Evolutionary conservation across 805 yeast species (phyloP).

Genomic region (Candida germanica): DNA sequence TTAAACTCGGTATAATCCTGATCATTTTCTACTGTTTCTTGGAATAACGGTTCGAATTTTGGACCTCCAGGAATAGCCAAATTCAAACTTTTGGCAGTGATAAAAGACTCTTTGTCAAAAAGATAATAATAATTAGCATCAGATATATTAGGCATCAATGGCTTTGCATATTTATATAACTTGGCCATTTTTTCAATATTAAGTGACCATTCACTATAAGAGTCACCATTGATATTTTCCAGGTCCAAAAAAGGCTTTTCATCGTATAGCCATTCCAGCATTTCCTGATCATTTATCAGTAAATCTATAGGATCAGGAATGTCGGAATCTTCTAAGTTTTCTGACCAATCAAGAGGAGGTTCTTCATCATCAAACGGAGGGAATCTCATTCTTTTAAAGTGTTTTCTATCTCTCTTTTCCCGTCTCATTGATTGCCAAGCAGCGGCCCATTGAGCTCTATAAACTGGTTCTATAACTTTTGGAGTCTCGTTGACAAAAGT

Average conservation of each 20-base stretch:
- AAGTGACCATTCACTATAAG: slow-evolving; percentile 72
- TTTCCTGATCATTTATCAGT: slow-evolving; percentile 62
- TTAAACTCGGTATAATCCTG: slow-evolving; percentile 91
- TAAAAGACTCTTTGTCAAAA: slow-evolving; percentile 75
- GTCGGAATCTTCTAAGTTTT: slow-evolving; percentile 69
- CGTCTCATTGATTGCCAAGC: slow-evolving; percentile 91
- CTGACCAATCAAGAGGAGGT: slow-evolving; percentile 83
- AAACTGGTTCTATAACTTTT: slow-evolving; percentile 87
- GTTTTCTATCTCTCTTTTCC: slow-evolving; percentile 86
- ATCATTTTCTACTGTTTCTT: slow-evolving; percentile 53
- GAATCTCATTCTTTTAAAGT: slow-evolving; percentile 86
- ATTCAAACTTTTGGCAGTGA: slow-evolving; percentile 88
- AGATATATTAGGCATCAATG: slow-evolving; percentile 56
- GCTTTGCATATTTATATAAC: slow-evolving; percentile 65
- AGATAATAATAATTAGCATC: slow-evolving; percentile 65
- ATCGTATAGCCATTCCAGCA: slow-evolving; percentile 79
- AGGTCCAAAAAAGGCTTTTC: slow-evolving; percentile 59
- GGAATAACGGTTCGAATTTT: slow-evolving; percentile 81
- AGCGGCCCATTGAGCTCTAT: slow-evolving; percentile 93
- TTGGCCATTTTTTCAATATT: slow-evolving; percentile 59
- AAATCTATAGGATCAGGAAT: slow-evolving; percentile 68
- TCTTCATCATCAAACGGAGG: slow-evolving; percentile 99
- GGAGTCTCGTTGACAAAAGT: slow-evolving; percentile 94
- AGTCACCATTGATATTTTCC: slow-evolving; percentile 64
- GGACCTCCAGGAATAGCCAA: slow-evolving; percentile 94